Evolutionary conservation across 2,329 filamentous ascomycete species (phyloP).

Genomic region (Trichoderma breve): DNA sequence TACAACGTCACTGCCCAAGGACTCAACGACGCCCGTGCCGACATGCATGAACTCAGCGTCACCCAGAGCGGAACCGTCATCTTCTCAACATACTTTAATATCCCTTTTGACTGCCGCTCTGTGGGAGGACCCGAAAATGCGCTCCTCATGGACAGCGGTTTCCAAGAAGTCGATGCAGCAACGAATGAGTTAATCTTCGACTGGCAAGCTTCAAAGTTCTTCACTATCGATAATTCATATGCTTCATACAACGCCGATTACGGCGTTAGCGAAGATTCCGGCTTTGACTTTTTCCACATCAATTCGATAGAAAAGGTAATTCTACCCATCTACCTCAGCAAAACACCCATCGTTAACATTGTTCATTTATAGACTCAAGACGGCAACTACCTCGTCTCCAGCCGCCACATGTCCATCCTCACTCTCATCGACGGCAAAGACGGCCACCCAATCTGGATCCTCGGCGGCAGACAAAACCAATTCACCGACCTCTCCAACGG

Average conservation of each 20-base stretch:
- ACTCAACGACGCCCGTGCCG: slow-evolving; percentile 33
- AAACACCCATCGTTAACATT: not conserved
- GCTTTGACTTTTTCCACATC: slow-evolving; percentile 13
- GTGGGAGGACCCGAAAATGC: not conserved
- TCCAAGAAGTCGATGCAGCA: not conserved
- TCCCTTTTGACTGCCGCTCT: not conserved
- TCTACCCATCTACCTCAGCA: not conserved
- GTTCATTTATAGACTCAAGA: not conserved
- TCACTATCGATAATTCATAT: not conserved
- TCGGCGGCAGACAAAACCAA: not conserved
- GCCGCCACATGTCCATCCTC: slow-evolving; percentile 1
- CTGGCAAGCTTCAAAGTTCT: not conserved
- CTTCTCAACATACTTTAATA: slow-evolving; percentile 7
- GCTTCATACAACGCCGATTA: not conserved
- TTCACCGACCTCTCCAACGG: slow-evolving; percentile 2
- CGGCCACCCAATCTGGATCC: slow-evolving; percentile 5
- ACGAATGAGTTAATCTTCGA: not conserved
- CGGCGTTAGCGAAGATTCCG: not conserved
- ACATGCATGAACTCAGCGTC: slow-evolving; percentile 12
- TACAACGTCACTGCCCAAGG: slow-evolving; percentile 37
- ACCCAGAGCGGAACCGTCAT: not conserved
- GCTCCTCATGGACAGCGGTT: slow-evolving; percentile 10
- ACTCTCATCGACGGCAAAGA: not conserved
- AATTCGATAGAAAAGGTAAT: slow-evolving; percentile 1
- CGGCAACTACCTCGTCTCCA: slow-evolving; percentile 10